A percentile compares a stretch with the other conserved stretches of the same genome.
Evolutionary conservation across 2,329 filamentous ascomycete genomes (phyloP).

Genomic region (Exserohilum rostratum): DNA sequence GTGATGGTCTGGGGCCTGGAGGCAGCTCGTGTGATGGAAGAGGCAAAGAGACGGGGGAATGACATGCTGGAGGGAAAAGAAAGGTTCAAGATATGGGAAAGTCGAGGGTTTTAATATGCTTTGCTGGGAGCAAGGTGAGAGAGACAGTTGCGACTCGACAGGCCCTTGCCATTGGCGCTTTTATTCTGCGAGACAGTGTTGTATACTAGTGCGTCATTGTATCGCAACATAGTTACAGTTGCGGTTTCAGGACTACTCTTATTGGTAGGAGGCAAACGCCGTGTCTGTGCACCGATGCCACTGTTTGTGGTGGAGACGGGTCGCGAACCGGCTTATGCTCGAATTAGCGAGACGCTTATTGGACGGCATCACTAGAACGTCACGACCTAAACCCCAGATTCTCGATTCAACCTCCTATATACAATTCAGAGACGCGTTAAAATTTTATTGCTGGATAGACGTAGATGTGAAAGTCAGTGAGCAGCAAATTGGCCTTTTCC

Average conservation of each 20-base stretch:
- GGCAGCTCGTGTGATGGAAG: slow-evolving; percentile 11
- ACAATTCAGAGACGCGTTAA: neutral
- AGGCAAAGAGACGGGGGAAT: slow-evolving; percentile 5
- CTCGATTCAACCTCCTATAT: neutral
- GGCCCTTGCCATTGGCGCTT: neutral
- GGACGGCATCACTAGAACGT: slow-evolving; percentile 1
- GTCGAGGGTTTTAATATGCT: neutral
- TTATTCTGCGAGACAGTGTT: neutral
- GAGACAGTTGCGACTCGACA: neutral
- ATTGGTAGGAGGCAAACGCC: neutral
- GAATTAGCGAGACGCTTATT: neutral
- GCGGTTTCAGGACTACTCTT: neutral
- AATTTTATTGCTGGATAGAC: neutral
- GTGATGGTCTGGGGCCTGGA: slow-evolving; percentile 10
- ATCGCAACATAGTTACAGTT: neutral
- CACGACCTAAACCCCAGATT: neutral
- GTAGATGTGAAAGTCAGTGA: too few relatives aligned
- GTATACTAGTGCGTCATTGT: neutral
- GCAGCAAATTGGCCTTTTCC: neutral
- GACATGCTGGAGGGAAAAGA: slow-evolving; percentile 8
- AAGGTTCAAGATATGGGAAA: neutral
- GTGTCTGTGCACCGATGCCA: neutral
- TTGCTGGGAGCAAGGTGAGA: neutral
- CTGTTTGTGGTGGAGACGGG: neutral
- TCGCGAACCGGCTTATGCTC: neutral